Evolutionary conservation across 805 yeast genomes (phyloP).

Genomic region (Candida methanosorbosa): DNA sequence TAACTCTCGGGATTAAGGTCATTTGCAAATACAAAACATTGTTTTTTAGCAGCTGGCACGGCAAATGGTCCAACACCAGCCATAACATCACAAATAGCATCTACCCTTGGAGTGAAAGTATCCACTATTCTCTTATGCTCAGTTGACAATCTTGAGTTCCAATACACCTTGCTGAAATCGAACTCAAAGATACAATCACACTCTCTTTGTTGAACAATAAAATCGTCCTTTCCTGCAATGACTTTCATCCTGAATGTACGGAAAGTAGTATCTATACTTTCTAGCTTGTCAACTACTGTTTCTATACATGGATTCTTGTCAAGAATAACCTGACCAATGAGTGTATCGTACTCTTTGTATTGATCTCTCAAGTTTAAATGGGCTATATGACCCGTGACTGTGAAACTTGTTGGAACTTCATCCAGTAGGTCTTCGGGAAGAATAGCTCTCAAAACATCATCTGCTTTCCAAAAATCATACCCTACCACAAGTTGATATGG

Average conservation of each 20-base stretch:
- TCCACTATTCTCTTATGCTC: slow-evolving; percentile 81
- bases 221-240: slow-evolving; percentile 74
- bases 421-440: slow-evolving; percentile 62
- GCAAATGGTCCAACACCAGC: slow-evolving; percentile 99
- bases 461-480: slow-evolving; percentile 83
- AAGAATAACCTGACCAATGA: slow-evolving; percentile 84
- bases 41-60: slow-evolving; percentile 86
- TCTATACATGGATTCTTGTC: slow-evolving; percentile 77
- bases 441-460: slow-evolving; percentile 71
- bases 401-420: slow-evolving; percentile 84
- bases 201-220: slow-evolving; percentile 79
- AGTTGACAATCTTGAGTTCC: slow-evolving; percentile 93
- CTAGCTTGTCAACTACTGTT: slow-evolving; percentile 89
- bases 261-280: slow-evolving; percentile 77
- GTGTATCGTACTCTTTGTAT: slow-evolving; percentile 67
- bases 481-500: slow-evolving; percentile 51
- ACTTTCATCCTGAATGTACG: slow-evolving; percentile 93
- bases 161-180: slow-evolving; percentile 89
- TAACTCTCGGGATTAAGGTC: slow-evolving; percentile 88
- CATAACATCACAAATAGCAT: slow-evolving; percentile 88
- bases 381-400: slow-evolving; percentile 92
- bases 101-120: slow-evolving; percentile 47
- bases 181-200: slow-evolving; percentile 78
- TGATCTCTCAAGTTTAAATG: slow-evolving; percentile 81
- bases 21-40: slow-evolving; percentile 76